Base-by-base conservation (phyloP, 305 asterid species). In the Coffea humblotiana region DNA sequence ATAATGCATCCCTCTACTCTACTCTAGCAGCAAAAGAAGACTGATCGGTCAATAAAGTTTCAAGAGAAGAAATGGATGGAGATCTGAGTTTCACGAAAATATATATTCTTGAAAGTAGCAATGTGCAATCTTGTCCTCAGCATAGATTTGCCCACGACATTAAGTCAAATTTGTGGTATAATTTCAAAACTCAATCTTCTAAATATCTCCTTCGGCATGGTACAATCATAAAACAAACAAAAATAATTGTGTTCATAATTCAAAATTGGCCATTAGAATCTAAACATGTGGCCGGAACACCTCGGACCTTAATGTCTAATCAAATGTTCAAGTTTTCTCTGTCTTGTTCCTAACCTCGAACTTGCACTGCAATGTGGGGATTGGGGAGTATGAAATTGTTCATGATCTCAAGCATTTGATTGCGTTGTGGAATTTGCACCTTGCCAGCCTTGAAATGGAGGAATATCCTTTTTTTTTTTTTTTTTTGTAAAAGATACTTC, bases 221-320 rank as follows among this genome's bases (percentile, higher is more conserved):
- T 37, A 68, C 58, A 75, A 4, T 40, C 66, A 40, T 19, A 8
- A 27, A 15, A 15, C 74, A 71, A 25, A 23, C 60, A 40, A 54
- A 54, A 27, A 49, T 1, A 29, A 32, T 35, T 67, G 47, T 27
- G 83, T 49, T 49, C 78, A 74, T 47, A 65, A 29, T 47, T 45
- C 71, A 60, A 32, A 19, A 19, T 74, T 11, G 0, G 35, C 32
- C 40, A 65, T 4, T 64, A 29, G 70, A 27, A 65, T 65, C 27
- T 29, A 71, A 35, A n/a, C 64, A 19, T 48, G 75, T 52, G 47
- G 2, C 75, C 9, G 21, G 25, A n/a, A 10, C 27, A 23, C 8
- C 58, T 64, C 13, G 16, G 75, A 74, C 83, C 66, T 71, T 80
- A 65, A 9, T 45, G 79, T 80, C 79, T 68, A 67, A 54, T 80